A percentile compares a stretch with the other conserved stretches of the same genome.
These are phyloP conservation scores for Sclerotinia sclerotiorum DNA, from an alignment of 2,329 filamentous ascomycete genomes.

Conservation along the genomic window DNA sequence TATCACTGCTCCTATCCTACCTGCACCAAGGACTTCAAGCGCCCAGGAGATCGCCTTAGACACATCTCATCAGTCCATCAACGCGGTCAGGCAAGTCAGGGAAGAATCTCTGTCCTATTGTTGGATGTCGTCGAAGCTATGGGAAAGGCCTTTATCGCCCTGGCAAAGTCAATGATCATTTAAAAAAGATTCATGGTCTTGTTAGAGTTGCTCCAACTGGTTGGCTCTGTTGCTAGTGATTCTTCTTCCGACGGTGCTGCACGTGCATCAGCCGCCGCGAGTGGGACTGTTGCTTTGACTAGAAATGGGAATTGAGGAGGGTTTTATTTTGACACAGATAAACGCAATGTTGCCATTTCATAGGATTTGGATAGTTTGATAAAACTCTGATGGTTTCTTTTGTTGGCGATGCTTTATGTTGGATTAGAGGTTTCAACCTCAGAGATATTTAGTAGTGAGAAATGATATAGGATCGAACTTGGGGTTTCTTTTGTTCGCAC, in stretches of 20 bases:
- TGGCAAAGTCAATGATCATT: slow-evolving; percentile 11
- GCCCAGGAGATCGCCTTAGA: neutral
- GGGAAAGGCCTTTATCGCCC: slow-evolving; percentile 9
- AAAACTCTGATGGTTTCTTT: neutral
- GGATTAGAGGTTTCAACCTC: too few species aligned
- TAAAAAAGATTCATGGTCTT: slow-evolving; percentile 10
- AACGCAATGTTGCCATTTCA: neutral
- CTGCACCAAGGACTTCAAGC: neutral
- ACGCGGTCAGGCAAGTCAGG: neutral
- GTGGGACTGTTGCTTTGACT: neutral
- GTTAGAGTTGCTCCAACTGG: neutral
- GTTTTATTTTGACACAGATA: neutral
- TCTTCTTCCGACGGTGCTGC: neutral
- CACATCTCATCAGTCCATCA: slow-evolving; percentile 8
- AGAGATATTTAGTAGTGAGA: too few species aligned
- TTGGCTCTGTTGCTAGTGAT: neutral
- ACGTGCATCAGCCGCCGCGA: neutral
- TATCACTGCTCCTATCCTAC: neutral
- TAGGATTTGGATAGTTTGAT: neutral
- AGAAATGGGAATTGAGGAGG: neutral
- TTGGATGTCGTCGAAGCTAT: slow-evolving; percentile 6
- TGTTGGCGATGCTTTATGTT: neutral
- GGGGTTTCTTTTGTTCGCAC: neutral
- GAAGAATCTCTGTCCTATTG: neutral
- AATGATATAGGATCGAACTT: too few species aligned